These are phyloP conservation scores for Berkeleyomyces basicola DNA, from an alignment of 2,329 filamentous ascomycete species.

Conservation along the genomic window DNA sequence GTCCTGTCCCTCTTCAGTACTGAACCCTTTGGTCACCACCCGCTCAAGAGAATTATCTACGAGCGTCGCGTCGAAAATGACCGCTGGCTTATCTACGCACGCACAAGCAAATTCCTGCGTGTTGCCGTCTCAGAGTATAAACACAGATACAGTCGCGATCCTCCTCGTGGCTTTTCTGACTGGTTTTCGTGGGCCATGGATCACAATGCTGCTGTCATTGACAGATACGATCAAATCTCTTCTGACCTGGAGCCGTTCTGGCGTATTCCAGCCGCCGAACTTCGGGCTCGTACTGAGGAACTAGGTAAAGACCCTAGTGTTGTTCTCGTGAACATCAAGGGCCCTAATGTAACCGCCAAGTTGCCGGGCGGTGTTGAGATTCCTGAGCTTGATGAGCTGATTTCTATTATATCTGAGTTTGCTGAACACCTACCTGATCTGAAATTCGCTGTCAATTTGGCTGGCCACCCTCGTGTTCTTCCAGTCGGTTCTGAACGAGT, in stretches of 20 bases:
- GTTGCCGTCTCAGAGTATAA: slow-evolving; percentile 33
- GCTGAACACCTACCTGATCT: slow-evolving; percentile 61
- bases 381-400: slow-evolving; percentile 27
- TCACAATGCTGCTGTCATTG: slow-evolving; percentile 54
- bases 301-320: slow-evolving; percentile 27
- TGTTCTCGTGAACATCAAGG: slow-evolving; percentile 39
- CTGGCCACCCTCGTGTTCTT: slow-evolving; percentile 57
- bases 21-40: slow-evolving; percentile 22
- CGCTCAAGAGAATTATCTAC: slow-evolving; percentile 33
- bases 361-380: slow-evolving; percentile 19
- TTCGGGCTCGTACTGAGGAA: slow-evolving; percentile 40
- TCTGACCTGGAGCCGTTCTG: slow-evolving; percentile 62
- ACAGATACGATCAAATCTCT: slow-evolving; percentile 68
- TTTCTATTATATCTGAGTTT: slow-evolving; percentile 56
- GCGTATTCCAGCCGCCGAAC: slow-evolving; percentile 49
- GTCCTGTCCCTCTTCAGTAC: slow-evolving; percentile 14
- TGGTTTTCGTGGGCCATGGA: slow-evolving; percentile 67
- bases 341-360: slow-evolving; percentile 35
- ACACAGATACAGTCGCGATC: slow-evolving; percentile 43
- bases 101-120: slow-evolving; percentile 29
- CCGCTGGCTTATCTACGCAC: slow-evolving; percentile 32
- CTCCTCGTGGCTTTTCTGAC: slow-evolving; percentile 66
- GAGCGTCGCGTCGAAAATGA: slow-evolving; percentile 30
- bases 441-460: slow-evolving; percentile 68
- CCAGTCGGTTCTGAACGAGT: slow-evolving; percentile 2